Evolutionary conservation across 805 yeast genomes (phyloP).

Genomic region (Zygosaccharomyces siamensis): DNA sequence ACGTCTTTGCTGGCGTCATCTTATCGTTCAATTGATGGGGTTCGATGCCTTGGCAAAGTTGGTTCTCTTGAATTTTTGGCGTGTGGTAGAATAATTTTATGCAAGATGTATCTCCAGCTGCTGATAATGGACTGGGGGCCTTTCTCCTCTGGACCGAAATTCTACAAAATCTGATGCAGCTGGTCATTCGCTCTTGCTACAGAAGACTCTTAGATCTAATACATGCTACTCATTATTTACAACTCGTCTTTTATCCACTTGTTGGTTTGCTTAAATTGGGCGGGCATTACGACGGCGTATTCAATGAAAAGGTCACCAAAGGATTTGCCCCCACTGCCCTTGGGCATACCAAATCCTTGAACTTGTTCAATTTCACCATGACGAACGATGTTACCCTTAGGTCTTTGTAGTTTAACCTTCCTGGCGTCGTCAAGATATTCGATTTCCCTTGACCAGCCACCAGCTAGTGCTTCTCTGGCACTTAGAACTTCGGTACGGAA

Average conservation of each 20-base stretch:
- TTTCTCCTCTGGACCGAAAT: slow-evolving; percentile 29
- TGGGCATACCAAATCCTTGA: slow-evolving; percentile 84
- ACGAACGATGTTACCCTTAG: slow-evolving; percentile 46
- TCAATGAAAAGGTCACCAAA: slow-evolving; percentile 51
- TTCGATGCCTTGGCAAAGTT: slow-evolving; percentile 27
- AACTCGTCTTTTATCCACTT: slow-evolving; percentile 21
- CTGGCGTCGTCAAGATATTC: slow-evolving; percentile 61
- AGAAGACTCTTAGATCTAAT: slow-evolving; percentile 10
- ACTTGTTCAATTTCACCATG: slow-evolving; percentile 71
- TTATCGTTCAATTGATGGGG: slow-evolving; percentile 13
- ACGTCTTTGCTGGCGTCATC: slow-evolving; percentile 34
- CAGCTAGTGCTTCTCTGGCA: slow-evolving; percentile 63
- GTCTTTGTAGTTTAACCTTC: slow-evolving; percentile 44
- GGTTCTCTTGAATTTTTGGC: slow-evolving; percentile 8
- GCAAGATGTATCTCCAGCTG: slow-evolving; percentile 39
- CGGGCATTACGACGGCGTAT: slow-evolving; percentile 44
- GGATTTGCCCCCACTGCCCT: slow-evolving; percentile 29
- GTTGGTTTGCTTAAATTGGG: slow-evolving; percentile 9
- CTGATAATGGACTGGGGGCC: slow-evolving; percentile 30
- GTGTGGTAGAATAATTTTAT: slow-evolving; percentile 28
- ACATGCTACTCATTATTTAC: slow-evolving; percentile 13
- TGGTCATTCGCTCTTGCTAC: slow-evolving; percentile 37
- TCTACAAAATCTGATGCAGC: slow-evolving; percentile 31
- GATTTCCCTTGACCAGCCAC: slow-evolving; percentile 75
- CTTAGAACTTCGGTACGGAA: slow-evolving; percentile 78